Percentiles rank a stretch among this genome's conserved stretches.
Conservation (phyloP, 2,329 filamentous ascomycete genomes). For the Fusarium sp. region DNA sequence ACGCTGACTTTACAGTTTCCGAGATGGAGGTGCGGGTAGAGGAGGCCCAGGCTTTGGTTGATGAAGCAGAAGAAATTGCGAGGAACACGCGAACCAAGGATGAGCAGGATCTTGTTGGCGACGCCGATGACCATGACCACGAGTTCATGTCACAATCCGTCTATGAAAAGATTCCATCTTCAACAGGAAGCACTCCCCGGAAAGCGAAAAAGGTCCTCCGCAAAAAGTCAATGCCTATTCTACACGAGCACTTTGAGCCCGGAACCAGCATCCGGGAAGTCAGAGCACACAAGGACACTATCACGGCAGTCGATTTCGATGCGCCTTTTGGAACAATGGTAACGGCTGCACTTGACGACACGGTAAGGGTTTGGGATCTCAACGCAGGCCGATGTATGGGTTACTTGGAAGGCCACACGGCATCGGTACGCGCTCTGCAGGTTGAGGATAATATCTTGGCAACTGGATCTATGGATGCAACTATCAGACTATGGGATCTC, state of each 20-base stretch:
- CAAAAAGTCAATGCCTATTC: conserved; percentile 89
- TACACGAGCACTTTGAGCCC: conserved; percentile 95
- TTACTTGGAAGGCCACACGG: conserved; percentile 90
- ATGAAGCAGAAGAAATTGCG: conserved; percentile 69
- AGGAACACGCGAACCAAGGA: conserved; percentile 64
- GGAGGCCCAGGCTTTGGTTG: conserved; percentile 69
- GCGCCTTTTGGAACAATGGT: conserved; percentile 97
- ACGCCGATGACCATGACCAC: conserved; percentile 60
- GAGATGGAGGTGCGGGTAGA: conserved; percentile 73
- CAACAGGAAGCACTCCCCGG: conserved; percentile 60
- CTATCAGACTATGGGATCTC: conserved; percentile 94
- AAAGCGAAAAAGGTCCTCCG: conserved; percentile 68
- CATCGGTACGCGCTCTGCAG: conserved; percentile 91
- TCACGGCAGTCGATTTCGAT: conserved; percentile 95
- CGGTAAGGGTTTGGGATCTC: conserved; percentile 95
- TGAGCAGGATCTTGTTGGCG: conserved; percentile 65
- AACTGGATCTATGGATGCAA: conserved; percentile 94
- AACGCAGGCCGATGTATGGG: conserved; percentile 94
- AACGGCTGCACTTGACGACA: conserved; percentile 91
- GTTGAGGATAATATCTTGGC: conserved; percentile 96
- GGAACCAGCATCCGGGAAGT: conserved; percentile 91
- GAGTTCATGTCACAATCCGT: conserved; percentile 98
- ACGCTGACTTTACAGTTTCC: conserved; percentile 64
- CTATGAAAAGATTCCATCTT: conserved; percentile 86
- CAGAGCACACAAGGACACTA: conserved; percentile 86